Base-by-base conservation (phyloP, 2,329 filamentous ascomycete species). In the Orbilia blumenaviensis region DNA sequence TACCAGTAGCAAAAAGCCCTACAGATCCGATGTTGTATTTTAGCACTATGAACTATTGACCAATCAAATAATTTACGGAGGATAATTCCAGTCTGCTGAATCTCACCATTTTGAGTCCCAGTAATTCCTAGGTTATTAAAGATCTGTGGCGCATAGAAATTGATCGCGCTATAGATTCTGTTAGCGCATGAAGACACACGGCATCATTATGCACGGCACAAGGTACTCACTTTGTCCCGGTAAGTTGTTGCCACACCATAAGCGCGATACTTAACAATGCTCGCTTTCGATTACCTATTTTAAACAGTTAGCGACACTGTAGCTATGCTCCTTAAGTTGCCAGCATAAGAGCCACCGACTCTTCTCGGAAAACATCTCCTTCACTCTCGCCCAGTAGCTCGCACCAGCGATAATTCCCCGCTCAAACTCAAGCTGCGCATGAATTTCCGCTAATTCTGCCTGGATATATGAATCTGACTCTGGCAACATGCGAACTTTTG, bases 201-300 rank as follows among this genome's bases (percentile, higher is more conserved):
- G n/a, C n/a, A n/a, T n/a, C n/a, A n/a, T n/a, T n/a, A n/a, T n/a
- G n/a, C n/a, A n/a, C n/a, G n/a, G n/a, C n/a, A n/a, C n/a, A n/a
- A n/a, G n/a, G 18, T n/a, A 27, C 67, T 18, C 36, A 73, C 68
- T 74, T 74, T 21, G 78, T 80, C 16, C 89, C 89, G 0, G 90
- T 92, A 87, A 92, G 90, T 81, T 92, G 90, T 81, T 92, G 90
- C 81, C 89, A 91, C 41, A 91, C 83, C 89, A 86, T 88, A 36
- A 86, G 83, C 12, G 82, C 89, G 85, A 92, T 87, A 29, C 88
- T 89, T 68, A 91, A 86, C 52, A 91, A 82, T 1, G 87, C 88
- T 60, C 90, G 86, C 79, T 89, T 89, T 69, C 90, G 85, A 83
- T 92, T 87, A 25, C 80, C 80, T 32, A 25, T 12, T n/a, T 2